Base-by-base conservation (phyloP, 495 filamentous ascomycete genomes). In the Lasiosphaeriaceae sp. region DNA sequence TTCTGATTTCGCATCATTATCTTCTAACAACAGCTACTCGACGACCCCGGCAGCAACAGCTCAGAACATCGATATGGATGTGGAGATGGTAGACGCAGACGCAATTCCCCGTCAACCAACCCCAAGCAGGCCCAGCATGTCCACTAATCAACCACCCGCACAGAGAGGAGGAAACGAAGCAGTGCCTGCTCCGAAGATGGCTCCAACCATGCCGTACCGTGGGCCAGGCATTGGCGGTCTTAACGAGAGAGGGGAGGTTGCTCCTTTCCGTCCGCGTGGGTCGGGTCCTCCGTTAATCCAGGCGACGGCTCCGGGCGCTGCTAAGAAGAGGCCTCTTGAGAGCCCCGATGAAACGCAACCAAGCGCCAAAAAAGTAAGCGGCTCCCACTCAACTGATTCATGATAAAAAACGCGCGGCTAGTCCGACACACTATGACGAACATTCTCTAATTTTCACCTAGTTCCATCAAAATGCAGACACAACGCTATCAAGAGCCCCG, bases 271-370 rank as follows among this genome's bases (percentile, higher is more conserved):
- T 7, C 53, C 51, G 2, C 48, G 57, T 29, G 63, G 58, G n/a
- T 51, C 41, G 14, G 59, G 50, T 1, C 56, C 55, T 4, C 69
- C 69, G 14, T 43, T 58, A 3, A 68, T 72, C 21, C 67, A 64
- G 52, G 52, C 59, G 3, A 64, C 47, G 47, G 54, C 34, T 19
- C 47, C 20, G 52, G 45, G 19, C 50, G 53, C 39, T 17, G 57
- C 29, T 2, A 71, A 68, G 59, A 72, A 71, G 70, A 54, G 70
- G 35, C 23, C 57, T 17, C 55, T 57, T 11, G 70, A 72, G 39
- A 46, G 35, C 26, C 35, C 46, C 21, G 59, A 62, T 19, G 62
- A 61, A 3, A 53, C 48, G 7, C 57, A 51, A 3, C 35, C 58
- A 0, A 34, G n/a, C 29, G 57, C 60, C 16, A 72, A 72, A 49